Percentiles rank a stretch among this genome's conserved stretches.
phyloP scores from a whole-genome alignment of 2,329 filamentous ascomycete species.

The Sclerotinia spermophila region DNA sequence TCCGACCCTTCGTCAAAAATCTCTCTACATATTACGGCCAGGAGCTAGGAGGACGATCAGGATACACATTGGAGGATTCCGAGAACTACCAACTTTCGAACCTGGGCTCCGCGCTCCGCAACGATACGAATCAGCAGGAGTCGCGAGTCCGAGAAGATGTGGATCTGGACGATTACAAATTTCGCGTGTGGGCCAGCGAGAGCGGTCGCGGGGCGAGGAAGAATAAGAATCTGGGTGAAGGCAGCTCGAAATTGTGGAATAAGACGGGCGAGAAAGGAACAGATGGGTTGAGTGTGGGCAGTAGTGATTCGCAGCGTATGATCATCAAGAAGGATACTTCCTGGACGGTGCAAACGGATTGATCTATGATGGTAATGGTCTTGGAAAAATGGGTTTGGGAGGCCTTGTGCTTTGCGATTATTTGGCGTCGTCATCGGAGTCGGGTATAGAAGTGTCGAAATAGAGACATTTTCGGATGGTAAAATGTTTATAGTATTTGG shows the following conservation, averaged over 20 bases:
- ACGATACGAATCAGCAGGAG: neutral
- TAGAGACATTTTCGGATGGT: neutral
- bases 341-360: constrained; percentile 25
- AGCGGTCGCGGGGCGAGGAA: neutral
- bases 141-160: neutral
- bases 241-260: neutral
- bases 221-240: neutral
- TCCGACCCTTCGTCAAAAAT: constrained; percentile 44
- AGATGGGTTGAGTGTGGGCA: constrained; percentile 21
- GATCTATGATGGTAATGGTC: neutral
- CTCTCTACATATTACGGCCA: constrained; percentile 38
- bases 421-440: neutral
- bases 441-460: neutral
- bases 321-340: constrained; percentile 32
- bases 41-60: constrained; percentile 8
- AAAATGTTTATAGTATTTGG: neutral
- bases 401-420: neutral
- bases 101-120: neutral
- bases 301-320: constrained; percentile 24
- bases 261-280: neutral
- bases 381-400: neutral
- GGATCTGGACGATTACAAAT: constrained; percentile 20
- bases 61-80: constrained; percentile 5
- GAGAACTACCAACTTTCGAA: constrained; percentile 18
- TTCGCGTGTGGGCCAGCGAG: constrained; percentile 17